Conservation (phyloP, 345 rosid species). For the Syzygium jambos region DNA sequence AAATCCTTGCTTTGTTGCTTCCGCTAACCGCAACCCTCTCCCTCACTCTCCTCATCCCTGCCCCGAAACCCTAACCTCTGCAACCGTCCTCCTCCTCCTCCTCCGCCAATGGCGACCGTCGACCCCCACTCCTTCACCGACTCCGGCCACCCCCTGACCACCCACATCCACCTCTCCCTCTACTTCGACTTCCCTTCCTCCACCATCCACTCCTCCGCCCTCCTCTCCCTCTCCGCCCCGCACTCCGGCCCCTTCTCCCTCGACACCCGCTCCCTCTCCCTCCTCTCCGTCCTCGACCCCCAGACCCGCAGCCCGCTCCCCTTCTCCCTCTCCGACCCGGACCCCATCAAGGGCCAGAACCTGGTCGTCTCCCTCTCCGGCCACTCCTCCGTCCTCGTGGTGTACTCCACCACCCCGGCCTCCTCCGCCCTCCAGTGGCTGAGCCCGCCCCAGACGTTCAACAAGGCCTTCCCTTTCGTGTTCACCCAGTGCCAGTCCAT, state of each 20-base stretch:
- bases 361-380: constrained; percentile 35
- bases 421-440: constrained; percentile 97
- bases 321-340: constrained; percentile 24
- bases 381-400: constrained; percentile 29
- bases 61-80: constrained; percentile 5
- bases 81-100: neutral
- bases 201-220: constrained; percentile 67
- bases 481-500: constrained; percentile 87
- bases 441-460: constrained; percentile 61
- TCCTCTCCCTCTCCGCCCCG: constrained; percentile 49
- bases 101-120: constrained; percentile 47
- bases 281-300: constrained; percentile 37
- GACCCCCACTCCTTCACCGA: constrained; percentile 89
- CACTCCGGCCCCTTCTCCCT: constrained; percentile 44
- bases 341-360: constrained; percentile 45
- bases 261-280: constrained; percentile 60
- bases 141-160: constrained; percentile 59
- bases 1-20: neutral
- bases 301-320: constrained; percentile 35
- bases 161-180: constrained; percentile 57
- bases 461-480: constrained; percentile 56
- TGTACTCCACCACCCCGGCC: constrained; percentile 53
- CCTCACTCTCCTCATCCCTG: too few species aligned
- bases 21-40: neutral
- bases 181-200: constrained; percentile 70